Conservation (phyloP, 2,329 filamentous ascomycete genomes). For the Xylaria sp. region DNA sequence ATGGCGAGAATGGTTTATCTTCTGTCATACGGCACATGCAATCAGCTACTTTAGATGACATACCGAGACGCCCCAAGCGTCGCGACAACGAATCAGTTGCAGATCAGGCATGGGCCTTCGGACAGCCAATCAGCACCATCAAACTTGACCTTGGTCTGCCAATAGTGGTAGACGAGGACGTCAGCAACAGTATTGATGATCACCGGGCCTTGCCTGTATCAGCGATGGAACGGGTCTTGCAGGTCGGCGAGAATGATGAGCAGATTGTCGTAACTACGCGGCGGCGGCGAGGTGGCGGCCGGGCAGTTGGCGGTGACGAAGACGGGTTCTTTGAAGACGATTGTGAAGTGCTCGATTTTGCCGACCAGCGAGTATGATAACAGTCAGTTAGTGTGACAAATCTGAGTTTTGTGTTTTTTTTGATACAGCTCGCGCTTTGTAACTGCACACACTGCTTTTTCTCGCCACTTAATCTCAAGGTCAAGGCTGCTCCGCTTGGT, state of each 20-base stretch:
- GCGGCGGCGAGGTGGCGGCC: slow-evolving; percentile 68
- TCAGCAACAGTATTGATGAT: slow-evolving; percentile 61
- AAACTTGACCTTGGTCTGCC: slow-evolving; percentile 64
- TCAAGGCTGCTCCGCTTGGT: slow-evolving; percentile 21
- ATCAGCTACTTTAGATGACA: slow-evolving; percentile 55
- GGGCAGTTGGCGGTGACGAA: slow-evolving; percentile 64
- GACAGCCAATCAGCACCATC: slow-evolving; percentile 61
- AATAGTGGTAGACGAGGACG: slow-evolving; percentile 62
- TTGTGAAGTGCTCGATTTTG: slow-evolving; percentile 90
- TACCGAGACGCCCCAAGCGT: slow-evolving; percentile 52
- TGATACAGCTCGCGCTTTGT: slow-evolving; percentile 18
- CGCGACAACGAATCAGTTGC: slow-evolving; percentile 31
- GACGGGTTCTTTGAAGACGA: slow-evolving; percentile 92
- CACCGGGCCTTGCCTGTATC: slow-evolving; percentile 69
- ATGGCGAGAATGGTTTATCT: slow-evolving; percentile 45
- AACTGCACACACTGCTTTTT: slow-evolving; percentile 14
- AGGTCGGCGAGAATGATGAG: slow-evolving; percentile 70
- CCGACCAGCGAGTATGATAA: slow-evolving; percentile 71
- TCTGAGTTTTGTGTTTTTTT: slow-evolving; percentile 23
- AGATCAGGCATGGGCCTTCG: slow-evolving; percentile 66
- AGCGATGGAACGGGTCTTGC: slow-evolving; percentile 71
- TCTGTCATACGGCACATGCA: slow-evolving; percentile 55
- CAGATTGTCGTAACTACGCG: slow-evolving; percentile 86
- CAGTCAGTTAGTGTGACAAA: slow-evolving; percentile 15
- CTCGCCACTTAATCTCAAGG: slow-evolving; percentile 4